Conservation (phyloP, 1,139 yeast species). For the Suhomyces maxii region DNA sequence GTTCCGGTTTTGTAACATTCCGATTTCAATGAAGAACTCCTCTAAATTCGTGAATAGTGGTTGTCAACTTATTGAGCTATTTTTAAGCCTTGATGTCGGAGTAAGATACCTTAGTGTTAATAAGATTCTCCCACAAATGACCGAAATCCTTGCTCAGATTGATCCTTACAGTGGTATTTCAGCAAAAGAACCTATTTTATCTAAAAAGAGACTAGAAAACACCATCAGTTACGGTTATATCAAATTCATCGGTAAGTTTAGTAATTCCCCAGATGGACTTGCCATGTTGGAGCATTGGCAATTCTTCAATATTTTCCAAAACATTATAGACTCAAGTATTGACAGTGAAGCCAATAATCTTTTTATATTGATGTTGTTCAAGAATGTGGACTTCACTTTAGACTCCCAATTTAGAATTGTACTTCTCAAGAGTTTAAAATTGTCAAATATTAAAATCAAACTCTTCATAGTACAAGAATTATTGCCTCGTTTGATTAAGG, state of each 20-base stretch:
- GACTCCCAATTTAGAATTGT: conserved; percentile 70
- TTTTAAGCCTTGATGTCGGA: conserved; percentile 67
- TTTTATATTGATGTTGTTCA: conserved; percentile 56
- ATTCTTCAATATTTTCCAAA: conserved; percentile 75
- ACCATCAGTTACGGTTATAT: conserved; percentile 80
- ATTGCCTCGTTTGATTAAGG: conserved; percentile 40
- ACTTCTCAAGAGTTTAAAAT: conserved; percentile 61
- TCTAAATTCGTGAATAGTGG: conserved; percentile 69
- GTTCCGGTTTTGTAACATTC: conserved; percentile 67
- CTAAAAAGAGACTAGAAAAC: conserved; percentile 55
- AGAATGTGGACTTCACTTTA: conserved; percentile 59
- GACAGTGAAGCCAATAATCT: conserved; percentile 48
- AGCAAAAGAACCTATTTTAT: conserved; percentile 73
- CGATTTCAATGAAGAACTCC: conserved; percentile 41
- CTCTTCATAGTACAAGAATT: conserved; percentile 56
- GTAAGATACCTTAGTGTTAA: conserved; percentile 65
- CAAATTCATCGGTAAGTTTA: conserved; percentile 70
- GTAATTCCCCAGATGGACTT: conserved; percentile 61
- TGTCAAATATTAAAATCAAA: conserved; percentile 55
- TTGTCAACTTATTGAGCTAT: conserved; percentile 64
- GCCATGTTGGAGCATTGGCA: conserved; percentile 78
- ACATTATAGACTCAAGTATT: conserved; percentile 59
- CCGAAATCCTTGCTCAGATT: conserved; percentile 83
- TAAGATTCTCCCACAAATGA: conserved; percentile 80
- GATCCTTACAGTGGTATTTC: conserved; percentile 77